Base-by-base conservation (phyloP, 2,329 filamentous ascomycete genomes). In the Tolypocladium tropicale region DNA sequence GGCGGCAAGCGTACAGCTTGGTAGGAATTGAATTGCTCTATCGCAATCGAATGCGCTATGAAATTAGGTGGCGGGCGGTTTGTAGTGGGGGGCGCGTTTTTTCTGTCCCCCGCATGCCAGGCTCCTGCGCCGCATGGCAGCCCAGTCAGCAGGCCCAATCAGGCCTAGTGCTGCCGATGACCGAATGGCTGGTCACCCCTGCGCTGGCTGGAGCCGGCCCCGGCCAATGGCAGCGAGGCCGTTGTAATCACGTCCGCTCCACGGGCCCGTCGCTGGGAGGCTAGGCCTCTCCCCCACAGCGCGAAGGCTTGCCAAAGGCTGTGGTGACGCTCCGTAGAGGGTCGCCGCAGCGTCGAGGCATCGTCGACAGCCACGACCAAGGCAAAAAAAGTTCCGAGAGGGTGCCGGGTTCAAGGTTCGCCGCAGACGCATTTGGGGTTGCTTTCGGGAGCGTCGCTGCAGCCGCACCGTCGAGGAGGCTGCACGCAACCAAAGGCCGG, bases 141-240 rank as follows among this genome's bases (percentile, higher is more conserved):
- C n/a, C 16, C 51, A 52, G 33, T 18, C 21, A 39, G 34, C 51
- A 41, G 34, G 16, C 52, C 55, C 37, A 55, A 63, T 54, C 46
- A 18, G 59, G 61, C 37, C 55, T 64, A 61, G 62, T 43, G 56
- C 57, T 58, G 51, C 61, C 58, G 61, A 58, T 55, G 57, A n/a
- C 60, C 60, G 60, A 60, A 37, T 57, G 43, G 46, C 43, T 53
- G 56, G 57, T n/a, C 46, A 50, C 59, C 59, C 57, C 60, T 58
- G 58, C 53, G 12, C 51, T 49, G 53, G 34, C 46, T 50, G 39
- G 54, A 7, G 3, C 12, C 12, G 21, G n/a, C n/a, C 18, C 5
- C 41, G 25, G 25, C 57, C 55, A 64, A 63, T 64, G 53, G 56
- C n/a, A 52, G 32, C 32, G 46, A 25, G 53, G 55, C 41, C 10